A percentile compares a stretch with the other conserved stretches of the same genome.
Conservation (phyloP, 2,329 filamentous ascomycete genomes). For the Cercospora zeina region DNA sequence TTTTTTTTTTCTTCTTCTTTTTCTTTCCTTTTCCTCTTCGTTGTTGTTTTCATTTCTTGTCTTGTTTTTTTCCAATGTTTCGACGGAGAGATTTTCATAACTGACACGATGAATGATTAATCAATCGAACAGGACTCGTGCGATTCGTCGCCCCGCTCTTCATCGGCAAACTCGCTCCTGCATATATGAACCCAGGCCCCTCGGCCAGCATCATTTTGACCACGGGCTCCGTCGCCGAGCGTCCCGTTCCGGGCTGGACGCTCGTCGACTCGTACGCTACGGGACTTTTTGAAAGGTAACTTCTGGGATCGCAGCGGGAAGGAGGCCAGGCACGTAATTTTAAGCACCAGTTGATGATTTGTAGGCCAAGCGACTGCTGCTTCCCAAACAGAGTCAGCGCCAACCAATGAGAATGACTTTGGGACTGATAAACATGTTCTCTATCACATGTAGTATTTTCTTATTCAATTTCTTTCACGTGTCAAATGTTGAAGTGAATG, state of each 20-base stretch:
- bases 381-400: no score
- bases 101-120: not conserved
- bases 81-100: no score
- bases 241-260: constrained; percentile 55
- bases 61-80: not conserved
- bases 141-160: constrained; percentile 56
- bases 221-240: constrained; percentile 54
- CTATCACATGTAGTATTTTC: not conserved
- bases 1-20: not conserved
- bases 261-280: constrained; percentile 53
- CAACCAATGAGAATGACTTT: no score
- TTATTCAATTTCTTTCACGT: not conserved
- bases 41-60: no score
- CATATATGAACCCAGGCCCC: constrained; percentile 47
- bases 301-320: no score
- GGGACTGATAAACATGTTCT: not conserved
- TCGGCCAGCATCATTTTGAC: constrained; percentile 59
- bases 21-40: no score
- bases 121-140: constrained; percentile 44
- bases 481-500: not conserved
- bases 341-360: no score
- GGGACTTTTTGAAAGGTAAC: no score
- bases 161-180: constrained; percentile 53
- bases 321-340: no score
- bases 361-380: no score